phyloP scores from a whole-genome alignment of 148 eudicot genomes.

The Vaccinium corymbosum region DNA sequence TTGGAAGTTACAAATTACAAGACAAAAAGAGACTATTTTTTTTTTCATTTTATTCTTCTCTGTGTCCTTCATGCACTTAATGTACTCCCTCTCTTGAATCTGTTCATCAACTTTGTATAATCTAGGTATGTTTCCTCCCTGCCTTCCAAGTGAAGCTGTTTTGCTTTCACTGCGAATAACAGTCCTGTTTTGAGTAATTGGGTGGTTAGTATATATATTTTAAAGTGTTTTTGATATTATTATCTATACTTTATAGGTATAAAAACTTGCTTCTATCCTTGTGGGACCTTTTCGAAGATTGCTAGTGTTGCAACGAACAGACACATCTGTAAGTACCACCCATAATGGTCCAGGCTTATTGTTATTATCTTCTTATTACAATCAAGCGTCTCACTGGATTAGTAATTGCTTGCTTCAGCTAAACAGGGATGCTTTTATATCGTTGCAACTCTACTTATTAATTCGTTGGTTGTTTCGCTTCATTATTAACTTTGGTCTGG shows the following conservation, averaged over 20 bases:
- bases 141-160: neutral
- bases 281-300: conserved; percentile 80
- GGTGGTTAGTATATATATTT: neutral
- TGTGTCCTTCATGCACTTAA: neutral
- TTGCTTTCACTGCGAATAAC: neutral
- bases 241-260: conserved; percentile 55
- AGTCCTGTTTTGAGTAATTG: conserved; percentile 4
- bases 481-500: neutral
- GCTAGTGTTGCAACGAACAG: conserved; percentile 68
- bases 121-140: neutral
- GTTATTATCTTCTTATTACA: neutral
- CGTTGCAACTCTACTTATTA: neutral
- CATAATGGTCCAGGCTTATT: conserved; percentile 12
- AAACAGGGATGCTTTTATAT: neutral
- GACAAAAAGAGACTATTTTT: neutral
- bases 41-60: neutral
- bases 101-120: neutral
- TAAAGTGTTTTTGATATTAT: conserved; percentile 8
- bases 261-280: conserved; percentile 76
- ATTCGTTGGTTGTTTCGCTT: neutral
- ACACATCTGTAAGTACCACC: conserved; percentile 67
- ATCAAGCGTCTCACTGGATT: neutral
- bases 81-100: neutral
- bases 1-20: conserved; percentile 11
- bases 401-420: neutral